Evolutionary conservation across 257 asterid species (phyloP).

Genomic region (Hygrophila difformis): DNA sequence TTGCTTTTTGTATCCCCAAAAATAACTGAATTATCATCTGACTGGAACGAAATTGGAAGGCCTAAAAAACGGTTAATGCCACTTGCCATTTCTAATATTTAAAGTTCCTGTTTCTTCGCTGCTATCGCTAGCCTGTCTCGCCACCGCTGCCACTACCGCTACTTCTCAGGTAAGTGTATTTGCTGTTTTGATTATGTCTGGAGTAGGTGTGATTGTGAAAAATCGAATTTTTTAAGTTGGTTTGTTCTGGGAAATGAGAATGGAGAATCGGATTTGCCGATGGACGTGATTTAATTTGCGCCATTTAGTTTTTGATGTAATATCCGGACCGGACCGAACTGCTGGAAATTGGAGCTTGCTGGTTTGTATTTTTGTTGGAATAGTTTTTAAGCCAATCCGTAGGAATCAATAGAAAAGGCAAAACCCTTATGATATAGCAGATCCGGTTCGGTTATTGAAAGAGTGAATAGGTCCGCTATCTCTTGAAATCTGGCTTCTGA

Average conservation of each 20-base stretch:
- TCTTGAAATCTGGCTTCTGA: no score
- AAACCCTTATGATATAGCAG: no score
- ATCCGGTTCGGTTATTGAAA: no score
- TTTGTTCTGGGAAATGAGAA: conserved; percentile 4
- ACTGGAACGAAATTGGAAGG: no score
- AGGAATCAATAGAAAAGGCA: no score
- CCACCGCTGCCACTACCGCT: conserved; percentile 14
- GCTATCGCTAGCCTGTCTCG: conserved; percentile 14
- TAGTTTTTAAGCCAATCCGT: no score
- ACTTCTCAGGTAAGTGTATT: conserved; percentile 7
- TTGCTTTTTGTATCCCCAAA: no score
- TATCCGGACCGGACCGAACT: no score
- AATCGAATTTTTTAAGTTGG: conserved; percentile 1
- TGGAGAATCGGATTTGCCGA: background rate
- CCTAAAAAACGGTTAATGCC: no score
- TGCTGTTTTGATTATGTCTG: background rate
- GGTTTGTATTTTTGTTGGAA: background rate
- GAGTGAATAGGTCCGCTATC: no score
- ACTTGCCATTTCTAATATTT: conserved; percentile 12
- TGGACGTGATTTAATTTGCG: background rate
- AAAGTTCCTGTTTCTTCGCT: conserved; percentile 17
- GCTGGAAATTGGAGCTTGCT: conserved; percentile 7
- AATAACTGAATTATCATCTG: no score
- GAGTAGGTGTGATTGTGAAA: background rate
- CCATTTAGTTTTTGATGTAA: no score